Base-by-base conservation (phyloP, 2,329 filamentous ascomycete genomes). In the Scedosporium aurantiacum region DNA sequence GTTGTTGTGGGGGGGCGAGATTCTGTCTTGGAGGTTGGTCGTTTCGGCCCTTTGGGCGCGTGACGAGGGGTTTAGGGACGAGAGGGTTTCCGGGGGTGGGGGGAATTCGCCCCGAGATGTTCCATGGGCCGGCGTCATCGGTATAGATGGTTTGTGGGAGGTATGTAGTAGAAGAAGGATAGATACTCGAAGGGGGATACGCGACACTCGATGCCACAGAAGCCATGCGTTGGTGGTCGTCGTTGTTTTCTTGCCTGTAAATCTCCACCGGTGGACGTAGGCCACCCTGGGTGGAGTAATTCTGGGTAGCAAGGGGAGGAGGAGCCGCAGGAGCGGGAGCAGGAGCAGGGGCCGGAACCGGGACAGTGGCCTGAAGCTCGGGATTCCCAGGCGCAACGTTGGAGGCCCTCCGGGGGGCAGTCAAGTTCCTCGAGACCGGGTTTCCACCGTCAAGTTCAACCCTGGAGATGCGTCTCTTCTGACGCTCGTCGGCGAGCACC, bases 401-500 rank as follows among this genome's bases (percentile, higher is more conserved):
- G n/a, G 43, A 47, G 2, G 23, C 5, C 57, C 45, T 25, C n/a
- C 32, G 40, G 7, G 27, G 37, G 1, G 16, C 40, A 10, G 7
- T 25, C 57, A 37, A 47, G 21, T 52, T 52, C 23, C 47, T 28
- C 1, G 21, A 27, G 3, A 58, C 14, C 2, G 41, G 60, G 16
- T 43, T 41, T 16, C 54, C 28, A 25, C 50, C 40, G 21, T 61
- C 52, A 27, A 61, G 37, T 27, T 56, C 60, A 23, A 58, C 61
- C 68, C 63, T 57, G 28, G 60, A 60, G 10, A 63, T 65, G 61
- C 6, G 68, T 65, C 18, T 68, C 41, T 10, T 67, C 64, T 2
- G 68, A 68, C 16, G 67, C 65, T 41, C 69, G 63, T 76, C 76
- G 41, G 74, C 74, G 6, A 82, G 71, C 16, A 80, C 74, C 81